These are phyloP conservation scores for Crithidia mellificae DNA, from an alignment of 208 protist genomes.

Conservation along the genomic window DNA sequence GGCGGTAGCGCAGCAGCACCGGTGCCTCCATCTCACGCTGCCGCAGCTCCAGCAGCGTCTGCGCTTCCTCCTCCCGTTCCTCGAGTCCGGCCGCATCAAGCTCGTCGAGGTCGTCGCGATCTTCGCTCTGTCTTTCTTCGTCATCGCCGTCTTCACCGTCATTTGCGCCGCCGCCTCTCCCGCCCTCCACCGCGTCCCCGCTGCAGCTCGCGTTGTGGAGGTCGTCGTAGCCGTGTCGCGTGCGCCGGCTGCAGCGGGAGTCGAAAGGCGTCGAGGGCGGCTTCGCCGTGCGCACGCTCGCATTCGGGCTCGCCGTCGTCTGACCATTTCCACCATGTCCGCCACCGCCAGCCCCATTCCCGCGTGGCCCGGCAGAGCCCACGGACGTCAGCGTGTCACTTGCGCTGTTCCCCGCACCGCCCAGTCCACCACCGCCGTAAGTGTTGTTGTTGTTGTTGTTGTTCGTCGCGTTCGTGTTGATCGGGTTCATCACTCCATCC, in stretches of 20 bases:
- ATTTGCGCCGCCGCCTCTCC: background rate
- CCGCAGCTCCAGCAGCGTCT: constrained; percentile 26
- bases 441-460: too few species aligned
- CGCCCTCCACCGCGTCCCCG: too few species aligned
- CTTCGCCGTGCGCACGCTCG: constrained; percentile 7
- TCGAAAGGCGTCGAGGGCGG: background rate
- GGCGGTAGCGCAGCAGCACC: constrained; percentile 38
- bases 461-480: too few species aligned
- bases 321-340: background rate
- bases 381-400: background rate
- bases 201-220: background rate
- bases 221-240: background rate
- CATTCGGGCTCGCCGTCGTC: background rate
- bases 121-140: background rate
- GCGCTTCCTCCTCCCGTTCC: constrained; percentile 10
- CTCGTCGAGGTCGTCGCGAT: background rate
- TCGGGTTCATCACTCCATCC: background rate
- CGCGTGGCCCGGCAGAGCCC: background rate
- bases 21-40: constrained; percentile 38
- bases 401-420: background rate
- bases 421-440: background rate
- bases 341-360: background rate
- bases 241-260: background rate
- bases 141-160: background rate
- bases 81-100: background rate